Evolutionary conservation across 768 basidiomycete species (phyloP), one percentile per base, ranked within the genome.

Genomic region (Floccularia luteovirens): DNA sequence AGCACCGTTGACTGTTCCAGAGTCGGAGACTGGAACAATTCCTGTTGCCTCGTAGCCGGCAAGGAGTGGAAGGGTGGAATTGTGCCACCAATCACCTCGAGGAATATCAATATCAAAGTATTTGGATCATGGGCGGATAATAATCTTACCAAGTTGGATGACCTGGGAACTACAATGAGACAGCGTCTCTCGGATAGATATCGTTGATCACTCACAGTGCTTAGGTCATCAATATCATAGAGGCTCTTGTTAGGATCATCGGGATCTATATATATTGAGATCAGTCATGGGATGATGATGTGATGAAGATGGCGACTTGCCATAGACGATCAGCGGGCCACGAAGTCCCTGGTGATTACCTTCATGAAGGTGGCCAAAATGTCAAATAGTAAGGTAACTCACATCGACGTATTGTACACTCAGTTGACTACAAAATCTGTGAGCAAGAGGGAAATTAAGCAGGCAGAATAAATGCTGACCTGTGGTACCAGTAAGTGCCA

Each of bases 151-250:
- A 37, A 12, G 24, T 37, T 24, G 16, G 10, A 34, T 34, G 21
- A 10, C 8, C 8, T 34, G 13, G 21, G 33, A 8, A 34, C 16
- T 20, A 10, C 8, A 34, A 7, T n/a, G 21, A 8, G 23, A 2
- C 8, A 32, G 21, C 19, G n/a, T n/a, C n/a, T n/a, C n/a, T 21
- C n/a, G 4, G 44, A 39, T 14, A 23, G 21, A 12, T 10, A 25
- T 23, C 13, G n/a, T n/a, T n/a, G n/a, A n/a, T n/a, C n/a, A n/a
- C 33, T 35, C 23, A 44, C 42, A 5, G 33, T 33, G 38, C 49
- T 36, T 61, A 60, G 62, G 45, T 72, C 59, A 38, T 73, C 69
- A 14, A 69, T 55, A 43, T 73, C 68, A 46, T 74, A 71, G 16
- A 74, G 39, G 14, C 50, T 2, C 4, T 36, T 44, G 27, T 56